Conservation (phyloP, 1,284 basidiomycete genomes). For the Sporisorium sorghi region DNA sequence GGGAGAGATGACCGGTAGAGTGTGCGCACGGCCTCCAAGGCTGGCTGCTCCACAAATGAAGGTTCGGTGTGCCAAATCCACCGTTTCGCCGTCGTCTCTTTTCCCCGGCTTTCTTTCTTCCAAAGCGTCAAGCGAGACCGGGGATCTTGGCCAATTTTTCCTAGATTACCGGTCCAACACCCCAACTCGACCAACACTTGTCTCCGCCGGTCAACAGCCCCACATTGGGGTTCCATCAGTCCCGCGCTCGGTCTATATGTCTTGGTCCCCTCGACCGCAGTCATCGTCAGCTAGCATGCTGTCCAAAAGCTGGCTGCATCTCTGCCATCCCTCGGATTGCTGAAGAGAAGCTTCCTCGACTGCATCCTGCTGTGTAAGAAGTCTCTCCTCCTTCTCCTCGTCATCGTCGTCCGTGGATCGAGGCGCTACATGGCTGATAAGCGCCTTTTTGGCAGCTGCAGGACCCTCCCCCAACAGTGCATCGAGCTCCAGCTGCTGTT, state of each 20-base stretch:
- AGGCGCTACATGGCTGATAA: too few relatives aligned
- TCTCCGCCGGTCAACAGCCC: constrained; percentile 8
- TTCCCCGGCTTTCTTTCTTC: constrained; percentile 32
- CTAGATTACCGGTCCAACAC: constrained; percentile 33
- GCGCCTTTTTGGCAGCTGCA: too few relatives aligned
- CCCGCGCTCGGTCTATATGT: constrained; percentile 10
- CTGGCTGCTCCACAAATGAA: constrained; percentile 13
- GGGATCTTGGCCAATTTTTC: constrained; percentile 14
- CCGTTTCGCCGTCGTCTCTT: constrained; percentile 1
- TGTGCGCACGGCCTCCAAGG: constrained; percentile 23
- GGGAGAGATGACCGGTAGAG: constrained; percentile 3
- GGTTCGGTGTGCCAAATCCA: constrained; percentile 9
- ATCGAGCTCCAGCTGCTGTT: too few relatives aligned
- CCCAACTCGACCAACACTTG: not conserved
- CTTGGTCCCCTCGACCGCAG: too few relatives aligned
- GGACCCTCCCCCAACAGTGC: too few relatives aligned
- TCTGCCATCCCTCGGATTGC: too few relatives aligned
- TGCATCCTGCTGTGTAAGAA: too few relatives aligned
- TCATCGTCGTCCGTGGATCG: too few relatives aligned
- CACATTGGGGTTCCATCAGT: not conserved
- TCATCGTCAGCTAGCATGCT: too few relatives aligned
- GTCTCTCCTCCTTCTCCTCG: too few relatives aligned
- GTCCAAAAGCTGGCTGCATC: too few relatives aligned
- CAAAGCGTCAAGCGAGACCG: constrained; percentile 20
- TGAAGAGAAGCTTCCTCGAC: too few relatives aligned